Percentiles rank a stretch among this genome's conserved stretches.
These are phyloP conservation scores for Tolypocladium amazonense DNA, from an alignment of 2,329 filamentous ascomycete species.

Conservation along the genomic window DNA sequence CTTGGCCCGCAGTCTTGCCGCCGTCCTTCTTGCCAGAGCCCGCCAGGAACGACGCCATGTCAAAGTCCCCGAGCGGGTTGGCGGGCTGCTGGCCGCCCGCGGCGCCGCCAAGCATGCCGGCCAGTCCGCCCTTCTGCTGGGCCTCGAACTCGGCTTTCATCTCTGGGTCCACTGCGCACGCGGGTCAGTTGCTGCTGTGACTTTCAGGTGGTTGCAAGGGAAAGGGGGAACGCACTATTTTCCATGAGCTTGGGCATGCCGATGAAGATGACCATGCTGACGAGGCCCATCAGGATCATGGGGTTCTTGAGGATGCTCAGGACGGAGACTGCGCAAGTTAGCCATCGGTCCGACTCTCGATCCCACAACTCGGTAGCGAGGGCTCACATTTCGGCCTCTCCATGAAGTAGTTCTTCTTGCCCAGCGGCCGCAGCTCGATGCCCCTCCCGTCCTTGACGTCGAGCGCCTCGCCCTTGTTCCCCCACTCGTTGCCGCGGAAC, in stretches of 20 bases:
- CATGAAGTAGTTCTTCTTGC: constrained; percentile 64
- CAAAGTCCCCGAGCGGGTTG: constrained; percentile 44
- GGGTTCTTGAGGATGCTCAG: constrained; percentile 81
- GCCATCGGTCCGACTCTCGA: neutral
- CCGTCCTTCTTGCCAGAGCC: constrained; percentile 37
- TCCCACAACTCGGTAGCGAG: neutral
- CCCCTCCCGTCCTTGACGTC: constrained; percentile 28
- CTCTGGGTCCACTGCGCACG: constrained; percentile 79
- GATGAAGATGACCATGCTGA: constrained; percentile 73
- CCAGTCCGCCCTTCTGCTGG: constrained; percentile 65
- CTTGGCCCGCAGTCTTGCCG: constrained; percentile 1
- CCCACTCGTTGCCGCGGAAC: constrained; percentile 82
- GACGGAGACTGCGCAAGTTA: constrained; percentile 51
- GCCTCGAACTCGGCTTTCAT: constrained; percentile 87
- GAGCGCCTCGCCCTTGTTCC: constrained; percentile 62
- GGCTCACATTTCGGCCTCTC: constrained; percentile 65
- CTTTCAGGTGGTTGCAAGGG: neutral
- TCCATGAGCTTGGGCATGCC: constrained; percentile 94
- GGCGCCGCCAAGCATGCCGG: constrained; percentile 37
- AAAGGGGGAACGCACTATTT: constrained; percentile 62
- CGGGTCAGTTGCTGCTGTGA: neutral
- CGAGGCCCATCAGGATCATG: constrained; percentile 87
- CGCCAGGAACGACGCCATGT: constrained; percentile 53
- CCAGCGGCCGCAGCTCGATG: constrained; percentile 53
- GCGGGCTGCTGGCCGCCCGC: constrained; percentile 15